Evolutionary conservation across 2,329 filamentous ascomycete species (phyloP).

Genomic region (Gyromitra esculenta): DNA sequence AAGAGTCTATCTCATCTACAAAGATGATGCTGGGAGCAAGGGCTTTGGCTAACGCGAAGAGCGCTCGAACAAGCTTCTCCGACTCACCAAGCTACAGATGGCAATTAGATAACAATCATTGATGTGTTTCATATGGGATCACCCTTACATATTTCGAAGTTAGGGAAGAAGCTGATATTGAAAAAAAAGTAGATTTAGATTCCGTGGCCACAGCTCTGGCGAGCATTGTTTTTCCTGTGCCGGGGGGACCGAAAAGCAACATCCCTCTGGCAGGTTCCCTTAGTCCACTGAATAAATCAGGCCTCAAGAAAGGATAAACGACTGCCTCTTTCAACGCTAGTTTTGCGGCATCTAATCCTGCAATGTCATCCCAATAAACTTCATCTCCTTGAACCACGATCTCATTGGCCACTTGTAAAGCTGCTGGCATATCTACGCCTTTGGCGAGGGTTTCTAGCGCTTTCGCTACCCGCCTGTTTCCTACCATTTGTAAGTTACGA

Average conservation of each 20-base stretch:
- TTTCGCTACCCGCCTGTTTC: conserved; percentile 63
- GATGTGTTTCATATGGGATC: not conserved
- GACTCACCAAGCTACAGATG: conserved; percentile 76
- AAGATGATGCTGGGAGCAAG: conserved; percentile 97
- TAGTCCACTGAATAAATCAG: conserved; percentile 93
- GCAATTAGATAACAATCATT: conserved; percentile 3
- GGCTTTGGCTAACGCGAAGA: conserved; percentile 88
- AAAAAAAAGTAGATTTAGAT: conserved; percentile 94
- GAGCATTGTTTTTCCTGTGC: conserved; percentile 99
- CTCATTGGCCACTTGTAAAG: conserved; percentile 93
- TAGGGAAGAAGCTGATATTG: conserved; percentile 90
- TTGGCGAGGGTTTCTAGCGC: conserved; percentile 81
- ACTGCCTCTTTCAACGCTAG: conserved; percentile 92
- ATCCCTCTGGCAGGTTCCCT: conserved; percentile 94
- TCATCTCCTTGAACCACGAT: conserved; percentile 94
- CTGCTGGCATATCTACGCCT: conserved; percentile 82
- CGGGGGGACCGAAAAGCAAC: conserved; percentile 93
- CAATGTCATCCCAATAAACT: conserved; percentile 93
- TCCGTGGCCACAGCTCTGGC: conserved; percentile 94
- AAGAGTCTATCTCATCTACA: conserved; percentile 95
- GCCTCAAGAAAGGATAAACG: conserved; percentile 94
- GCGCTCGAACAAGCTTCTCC: conserved; percentile 91
- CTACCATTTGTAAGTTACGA: not conserved
- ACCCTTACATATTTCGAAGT: conserved; percentile 80
- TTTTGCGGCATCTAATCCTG: conserved; percentile 89